Evolutionary conservation across 2,329 filamentous ascomycete genomes (phyloP).

Genomic region (Cercospora sp.): DNA sequence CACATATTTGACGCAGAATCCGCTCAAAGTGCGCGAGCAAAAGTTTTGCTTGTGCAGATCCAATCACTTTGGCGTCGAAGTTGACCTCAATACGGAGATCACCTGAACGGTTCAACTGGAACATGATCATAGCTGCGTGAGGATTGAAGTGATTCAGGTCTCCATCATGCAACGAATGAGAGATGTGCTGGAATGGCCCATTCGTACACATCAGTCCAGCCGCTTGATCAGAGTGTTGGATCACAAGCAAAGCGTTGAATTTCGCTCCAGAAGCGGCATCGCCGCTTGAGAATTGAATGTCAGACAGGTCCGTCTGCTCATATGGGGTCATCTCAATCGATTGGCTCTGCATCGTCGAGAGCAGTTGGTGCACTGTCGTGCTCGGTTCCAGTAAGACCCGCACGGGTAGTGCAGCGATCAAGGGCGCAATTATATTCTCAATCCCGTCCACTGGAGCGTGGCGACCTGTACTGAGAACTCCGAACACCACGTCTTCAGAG

Average conservation of each 20-base stretch:
- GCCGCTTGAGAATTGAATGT: slow-evolving; percentile 8
- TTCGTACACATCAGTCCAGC: background rate
- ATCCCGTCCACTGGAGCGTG: slow-evolving; percentile 29
- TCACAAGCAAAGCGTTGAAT: slow-evolving; percentile 13
- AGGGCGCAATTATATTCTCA: slow-evolving; percentile 21
- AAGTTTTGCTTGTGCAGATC: background rate
- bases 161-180: slow-evolving; percentile 1
- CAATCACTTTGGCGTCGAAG: slow-evolving; percentile 12
- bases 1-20: slow-evolving; percentile 14
- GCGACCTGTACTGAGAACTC: slow-evolving; percentile 16
- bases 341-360: slow-evolving; percentile 13
- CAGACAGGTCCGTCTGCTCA: slow-evolving; percentile 17
- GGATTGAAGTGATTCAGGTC: slow-evolving; percentile 15
- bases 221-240: slow-evolving; percentile 6
- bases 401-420: slow-evolving; percentile 19
- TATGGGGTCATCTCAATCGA: slow-evolving; percentile 20
- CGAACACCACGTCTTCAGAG: slow-evolving; percentile 20
- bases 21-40: slow-evolving; percentile 12
- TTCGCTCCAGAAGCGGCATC: slow-evolving; percentile 4
- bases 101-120: slow-evolving; percentile 1
- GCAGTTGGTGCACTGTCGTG: slow-evolving; percentile 4
- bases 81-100: slow-evolving; percentile 4
- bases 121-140: slow-evolving; percentile 18
- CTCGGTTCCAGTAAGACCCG: background rate
- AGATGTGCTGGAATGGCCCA: slow-evolving; percentile 9